phyloP scores from a whole-genome alignment of 768 basidiomycete genomes.

The Crucibulum laeve region DNA sequence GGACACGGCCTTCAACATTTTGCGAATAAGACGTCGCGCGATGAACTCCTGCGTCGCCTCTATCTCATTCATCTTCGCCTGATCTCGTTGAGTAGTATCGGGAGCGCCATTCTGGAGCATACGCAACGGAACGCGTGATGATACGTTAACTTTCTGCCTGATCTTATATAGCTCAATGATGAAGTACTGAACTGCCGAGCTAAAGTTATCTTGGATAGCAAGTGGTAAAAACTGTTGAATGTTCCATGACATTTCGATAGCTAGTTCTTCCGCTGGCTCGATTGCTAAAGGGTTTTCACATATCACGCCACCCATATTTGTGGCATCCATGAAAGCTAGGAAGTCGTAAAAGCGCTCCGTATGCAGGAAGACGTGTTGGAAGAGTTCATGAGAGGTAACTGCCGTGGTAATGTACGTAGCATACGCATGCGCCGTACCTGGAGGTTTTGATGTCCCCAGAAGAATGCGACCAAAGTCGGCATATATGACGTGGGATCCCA shows the following conservation, averaged over 20 bases:
- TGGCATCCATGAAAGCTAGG: conserved; percentile 91
- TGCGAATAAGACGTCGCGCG: conserved; percentile 73
- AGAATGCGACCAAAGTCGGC: conserved; percentile 91
- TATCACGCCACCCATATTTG: conserved; percentile 88
- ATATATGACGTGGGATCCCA: conserved; percentile 90
- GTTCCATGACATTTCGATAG: conserved; percentile 89
- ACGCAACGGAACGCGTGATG: conserved; percentile 66
- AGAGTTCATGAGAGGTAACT: conserved; percentile 90
- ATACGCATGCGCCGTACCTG: conserved; percentile 92
- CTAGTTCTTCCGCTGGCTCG: conserved; percentile 64
- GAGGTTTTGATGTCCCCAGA: conserved; percentile 92
- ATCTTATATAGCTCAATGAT: conserved; percentile 81
- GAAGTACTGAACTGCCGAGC: conserved; percentile 69
- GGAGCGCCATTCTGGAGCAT: conserved; percentile 59
- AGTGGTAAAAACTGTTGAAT: conserved; percentile 85
- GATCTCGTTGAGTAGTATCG: conserved; percentile 63
- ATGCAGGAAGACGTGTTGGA: conserved; percentile 86
- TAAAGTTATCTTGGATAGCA: conserved; percentile 76
- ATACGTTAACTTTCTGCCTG: conserved; percentile 57
- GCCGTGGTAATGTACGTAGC: conserved; percentile 93
- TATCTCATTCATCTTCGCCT: conserved; percentile 62
- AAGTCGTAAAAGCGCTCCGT: conserved; percentile 92
- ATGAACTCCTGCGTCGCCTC: conserved; percentile 75
- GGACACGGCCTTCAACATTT: conserved; percentile 67
- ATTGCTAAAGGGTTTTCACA: conserved; percentile 73